These are phyloP conservation scores for Thielaviopsis populi DNA, from an alignment of 2,329 filamentous ascomycete genomes.

Conservation along the genomic window DNA sequence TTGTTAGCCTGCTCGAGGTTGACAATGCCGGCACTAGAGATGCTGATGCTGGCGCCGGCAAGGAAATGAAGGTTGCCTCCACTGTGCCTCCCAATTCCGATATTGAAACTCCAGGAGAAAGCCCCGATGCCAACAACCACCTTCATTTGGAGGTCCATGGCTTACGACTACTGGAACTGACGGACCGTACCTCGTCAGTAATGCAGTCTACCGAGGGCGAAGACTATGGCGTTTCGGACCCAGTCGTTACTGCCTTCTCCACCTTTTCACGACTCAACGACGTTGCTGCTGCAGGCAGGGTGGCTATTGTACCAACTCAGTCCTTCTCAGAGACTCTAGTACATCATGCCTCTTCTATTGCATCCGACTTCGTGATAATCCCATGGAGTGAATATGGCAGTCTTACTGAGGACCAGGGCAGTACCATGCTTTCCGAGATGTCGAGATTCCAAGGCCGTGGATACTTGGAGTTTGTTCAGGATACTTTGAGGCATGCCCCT, in stretches of 20 bases:
- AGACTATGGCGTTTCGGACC: conserved; percentile 48
- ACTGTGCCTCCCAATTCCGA: background rate
- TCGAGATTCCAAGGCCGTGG: conserved; percentile 20
- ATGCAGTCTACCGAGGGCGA: conserved; percentile 83
- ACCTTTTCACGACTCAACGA: conserved; percentile 77
- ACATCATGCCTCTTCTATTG: conserved; percentile 52
- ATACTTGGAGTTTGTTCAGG: conserved; percentile 61
- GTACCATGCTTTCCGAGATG: conserved; percentile 7
- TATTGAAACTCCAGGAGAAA: conserved; percentile 7
- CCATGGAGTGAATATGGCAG: conserved; percentile 80
- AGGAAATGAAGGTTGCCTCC: conserved; percentile 8
- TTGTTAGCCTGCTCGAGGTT: conserved; percentile 56
- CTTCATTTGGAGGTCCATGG: conserved; percentile 59
- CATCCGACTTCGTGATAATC: conserved; percentile 61
- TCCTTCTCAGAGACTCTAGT: conserved; percentile 67
- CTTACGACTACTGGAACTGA: conserved; percentile 72
- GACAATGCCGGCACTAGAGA: conserved; percentile 18
- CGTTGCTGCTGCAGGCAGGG: conserved; percentile 65
- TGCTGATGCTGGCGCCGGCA: conserved; percentile 16
- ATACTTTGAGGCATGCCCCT: conserved; percentile 45
- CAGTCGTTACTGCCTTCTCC: conserved; percentile 80
- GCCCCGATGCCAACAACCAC: background rate
- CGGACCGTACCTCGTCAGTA: conserved; percentile 83
- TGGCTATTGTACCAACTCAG: conserved; percentile 62
- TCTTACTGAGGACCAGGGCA: conserved; percentile 47